Percentiles rank a stretch among this genome's conserved stretches.
Conservation (phyloP, 1,139 yeast species). For the Blastobotrys niveus region DNA sequence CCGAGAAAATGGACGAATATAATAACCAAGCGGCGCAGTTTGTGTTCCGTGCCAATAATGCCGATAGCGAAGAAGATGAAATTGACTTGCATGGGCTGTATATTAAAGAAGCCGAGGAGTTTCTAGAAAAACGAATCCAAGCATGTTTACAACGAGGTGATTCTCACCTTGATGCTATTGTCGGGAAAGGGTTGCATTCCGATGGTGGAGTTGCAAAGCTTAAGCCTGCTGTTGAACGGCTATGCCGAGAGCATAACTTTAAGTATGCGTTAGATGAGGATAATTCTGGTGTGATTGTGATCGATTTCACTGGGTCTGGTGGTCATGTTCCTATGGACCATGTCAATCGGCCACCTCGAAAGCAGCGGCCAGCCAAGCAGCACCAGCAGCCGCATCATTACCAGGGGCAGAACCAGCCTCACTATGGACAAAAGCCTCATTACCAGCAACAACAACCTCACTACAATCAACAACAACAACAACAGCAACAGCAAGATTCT, state of each 20-base stretch:
- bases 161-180: conserved; percentile 54
- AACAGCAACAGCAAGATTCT: conserved; percentile 27
- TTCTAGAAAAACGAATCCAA: conserved; percentile 66
- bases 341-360: conserved; percentile 20
- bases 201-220: conserved; percentile 70
- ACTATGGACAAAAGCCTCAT: conserved; percentile 20
- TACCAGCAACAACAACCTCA: conserved; percentile 21
- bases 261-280: conserved; percentile 56
- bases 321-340: conserved; percentile 25
- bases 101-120: conserved; percentile 80
- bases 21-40: conserved; percentile 84
- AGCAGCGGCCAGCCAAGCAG: conserved; percentile 3
- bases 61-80: conserved; percentile 77
- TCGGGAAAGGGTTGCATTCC: conserved; percentile 92
- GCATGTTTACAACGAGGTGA: conserved; percentile 60
- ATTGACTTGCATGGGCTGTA: conserved; percentile 90
- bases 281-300: conserved; percentile 74
- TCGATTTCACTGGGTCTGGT: conserved; percentile 51
- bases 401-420: conserved; percentile 22
- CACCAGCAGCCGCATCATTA: conserved; percentile 9
- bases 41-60: conserved; percentile 82
- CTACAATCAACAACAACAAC: conserved; percentile 28
- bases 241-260: conserved; percentile 63
- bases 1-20: conserved; percentile 56
- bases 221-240: conserved; percentile 79